Base-by-base conservation (phyloP, 108 stramenopile species). In the Aurantiochytrium sp. region DNA sequence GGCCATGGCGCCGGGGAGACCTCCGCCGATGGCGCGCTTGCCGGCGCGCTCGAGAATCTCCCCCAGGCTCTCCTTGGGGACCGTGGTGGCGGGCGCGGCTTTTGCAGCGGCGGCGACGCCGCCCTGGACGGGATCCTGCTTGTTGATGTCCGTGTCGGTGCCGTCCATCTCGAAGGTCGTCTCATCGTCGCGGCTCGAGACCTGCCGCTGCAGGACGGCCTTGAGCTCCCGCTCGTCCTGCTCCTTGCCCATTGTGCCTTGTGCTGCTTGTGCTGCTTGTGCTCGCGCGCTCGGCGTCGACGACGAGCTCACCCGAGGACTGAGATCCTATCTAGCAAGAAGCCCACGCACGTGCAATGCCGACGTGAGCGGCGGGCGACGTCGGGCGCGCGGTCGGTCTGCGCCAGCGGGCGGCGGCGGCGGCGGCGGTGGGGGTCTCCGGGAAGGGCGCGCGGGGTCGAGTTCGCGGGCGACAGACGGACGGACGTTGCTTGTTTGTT, bases 1-100 rank as follows among this genome's bases (percentile, higher is more conserved):
- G 37, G 96, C 96, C 24, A 95, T 89, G 54, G 96, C 96, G 24
- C 96, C 96, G 21, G 96, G 96, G 68, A 95, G 95, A 45, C 96
- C 96, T 48, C 96, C 96, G 27, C 95, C 93, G 32, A 96, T 42
- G 53, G 96, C 96, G 68, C 73, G 73, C 73, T 81, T 81, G 36
- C 73, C 73, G 42, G 73, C 73, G 27, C 73, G 39, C 45, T 41
- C 42, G 45, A 81, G 73, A 24, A 81, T 81, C 2, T 81, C 73
- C 19, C 73, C 73, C 21, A 81, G 73, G 45, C 21, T 17, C 39
- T 81, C 73, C 73, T 81, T 81, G 15, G 12, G 21, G 42, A 48
- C 45, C 73, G 39, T 6, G 27, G 59, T 30, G 10, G 19, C 32
- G 27, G 59, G 59, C 15, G 27, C 34, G 6, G 59, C 42, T 24